Evolutionary conservation across 2,329 filamentous ascomycete species (phyloP), one percentile per base, ranked within the genome.

Genomic region (Ophiosphaerella herpotricha): DNA sequence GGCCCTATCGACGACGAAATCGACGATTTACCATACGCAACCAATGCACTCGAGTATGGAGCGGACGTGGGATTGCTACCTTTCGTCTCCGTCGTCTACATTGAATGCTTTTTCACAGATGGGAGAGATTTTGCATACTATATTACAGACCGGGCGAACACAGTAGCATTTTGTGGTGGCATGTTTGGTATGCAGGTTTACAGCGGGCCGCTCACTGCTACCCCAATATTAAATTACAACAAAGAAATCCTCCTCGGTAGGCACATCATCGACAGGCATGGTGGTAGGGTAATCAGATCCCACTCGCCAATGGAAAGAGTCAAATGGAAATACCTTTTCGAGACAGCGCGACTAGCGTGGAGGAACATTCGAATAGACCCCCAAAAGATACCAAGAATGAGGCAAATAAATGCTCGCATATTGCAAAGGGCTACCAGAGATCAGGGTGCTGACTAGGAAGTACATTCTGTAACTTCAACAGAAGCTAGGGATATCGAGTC

Each of bases 251-350:
- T 40, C 34, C 29, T 26, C 4, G 36, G 31, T 6, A 32, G 7
- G 0, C 24, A 24, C 3, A 13, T 43, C 11, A 7, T 46, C 31
- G 4, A 36, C 11, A 23, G 14, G 12, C 12, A 23, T 7, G 14
- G n/a, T 3, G 35, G 39, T 2, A 43, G 14, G 18, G 41, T 47
- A 5, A 24, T 14, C 13, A 37, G 40, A 11, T 52, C 44, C 23
- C 33, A 40, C 7, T 41, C 43, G 11, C 7, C 12, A 0, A 52
- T 29, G n/a, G 57, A 54, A 29, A 41, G 38, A 4, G 13, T 54
- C 1, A 43, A 50, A 9, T 66, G 64, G 62, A 54, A 41, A 39
- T 68, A 60, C 29, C 43, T 65, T 11, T 65, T 55, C 36, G 57
- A 60, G 35, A 58, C 62, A 2, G 59, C 46, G 2, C 42, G 48